Percentiles rank a stretch among this genome's conserved stretches.
These are phyloP conservation scores for Pseudonitzschia pungens DNA, from an alignment of 108 stramenopile genomes.

Conservation along the genomic window DNA sequence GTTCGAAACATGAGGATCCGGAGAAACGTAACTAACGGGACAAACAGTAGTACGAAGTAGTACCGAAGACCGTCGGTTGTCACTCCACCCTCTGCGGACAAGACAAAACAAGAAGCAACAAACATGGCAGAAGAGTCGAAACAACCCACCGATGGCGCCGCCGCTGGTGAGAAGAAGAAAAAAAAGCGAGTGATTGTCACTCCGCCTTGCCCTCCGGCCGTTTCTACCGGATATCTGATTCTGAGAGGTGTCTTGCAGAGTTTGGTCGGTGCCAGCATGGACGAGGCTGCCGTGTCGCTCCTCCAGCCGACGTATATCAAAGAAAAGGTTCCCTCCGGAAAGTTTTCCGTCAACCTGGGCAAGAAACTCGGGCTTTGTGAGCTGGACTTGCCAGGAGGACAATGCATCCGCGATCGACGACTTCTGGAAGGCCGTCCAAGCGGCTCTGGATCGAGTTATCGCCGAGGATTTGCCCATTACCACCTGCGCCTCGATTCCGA, in stretches of 20 bases:
- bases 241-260: conserved; percentile 58
- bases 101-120: no score
- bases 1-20: no score
- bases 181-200: conserved; percentile 46
- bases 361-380: conserved; percentile 53
- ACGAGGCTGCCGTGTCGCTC: conserved; percentile 35
- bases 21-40: no score
- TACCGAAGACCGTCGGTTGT: no score
- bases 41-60: no score
- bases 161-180: conserved; percentile 18
- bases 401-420: conserved; percentile 20
- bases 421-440: conserved; percentile 48
- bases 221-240: conserved; percentile 66
- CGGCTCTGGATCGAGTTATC: conserved; percentile 51
- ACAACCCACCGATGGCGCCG: not conserved
- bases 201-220: conserved; percentile 45
- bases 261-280: conserved; percentile 46
- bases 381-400: conserved; percentile 32
- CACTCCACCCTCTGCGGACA: no score
- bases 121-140: no score
- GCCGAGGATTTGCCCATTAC: conserved; percentile 17
- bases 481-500: conserved; percentile 25
- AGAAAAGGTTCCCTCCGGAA: conserved; percentile 58
- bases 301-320: conserved; percentile 79
- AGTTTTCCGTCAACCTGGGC: conserved; percentile 62